Conservation (phyloP, 2,329 filamentous ascomycete species). For the Dothideomycetidae sp. region DNA sequence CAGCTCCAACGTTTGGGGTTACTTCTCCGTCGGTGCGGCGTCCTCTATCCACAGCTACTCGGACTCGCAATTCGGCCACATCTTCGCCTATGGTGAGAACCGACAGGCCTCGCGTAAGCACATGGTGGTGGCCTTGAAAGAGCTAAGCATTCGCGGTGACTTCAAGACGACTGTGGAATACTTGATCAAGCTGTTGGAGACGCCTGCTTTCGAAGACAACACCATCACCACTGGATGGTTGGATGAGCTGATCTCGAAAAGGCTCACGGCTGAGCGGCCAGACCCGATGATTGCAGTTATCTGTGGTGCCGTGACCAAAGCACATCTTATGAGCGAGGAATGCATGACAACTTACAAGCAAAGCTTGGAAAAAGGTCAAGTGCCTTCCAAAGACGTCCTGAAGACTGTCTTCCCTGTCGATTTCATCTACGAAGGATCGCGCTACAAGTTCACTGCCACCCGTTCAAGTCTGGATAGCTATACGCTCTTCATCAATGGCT, state of each 20-base stretch:
- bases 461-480: conserved; percentile 87
- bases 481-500: conserved; percentile 97
- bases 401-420: conserved; percentile 97
- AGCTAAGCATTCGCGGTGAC: conserved; percentile 97
- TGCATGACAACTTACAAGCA: conserved; percentile 77
- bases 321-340: conserved; percentile 81
- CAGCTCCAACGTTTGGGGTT: conserved; percentile 98
- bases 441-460: conserved; percentile 97
- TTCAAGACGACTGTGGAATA: conserved; percentile 98
- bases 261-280: conserved; percentile 87
- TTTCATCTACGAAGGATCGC: conserved; percentile 93
- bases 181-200: conserved; percentile 95
- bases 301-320: conserved; percentile 87
- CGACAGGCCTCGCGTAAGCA: conserved; percentile 91
- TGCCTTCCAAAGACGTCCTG: conserved; percentile 87
- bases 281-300: conserved; percentile 89
- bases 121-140: conserved; percentile 97
- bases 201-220: conserved; percentile 95
- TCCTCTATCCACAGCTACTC: conserved; percentile 99
- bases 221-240: conserved; percentile 98
- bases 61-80: conserved; percentile 97
- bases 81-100: conserved; percentile 98
- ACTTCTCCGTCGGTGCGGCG: conserved; percentile 94
- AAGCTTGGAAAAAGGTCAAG: conserved; percentile 91
- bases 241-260: conserved; percentile 96